Percentiles rank a stretch among this genome's conserved stretches.
Evolutionary conservation across 441 rosid species (phyloP).

Genomic region (Viola pubescens): DNA sequence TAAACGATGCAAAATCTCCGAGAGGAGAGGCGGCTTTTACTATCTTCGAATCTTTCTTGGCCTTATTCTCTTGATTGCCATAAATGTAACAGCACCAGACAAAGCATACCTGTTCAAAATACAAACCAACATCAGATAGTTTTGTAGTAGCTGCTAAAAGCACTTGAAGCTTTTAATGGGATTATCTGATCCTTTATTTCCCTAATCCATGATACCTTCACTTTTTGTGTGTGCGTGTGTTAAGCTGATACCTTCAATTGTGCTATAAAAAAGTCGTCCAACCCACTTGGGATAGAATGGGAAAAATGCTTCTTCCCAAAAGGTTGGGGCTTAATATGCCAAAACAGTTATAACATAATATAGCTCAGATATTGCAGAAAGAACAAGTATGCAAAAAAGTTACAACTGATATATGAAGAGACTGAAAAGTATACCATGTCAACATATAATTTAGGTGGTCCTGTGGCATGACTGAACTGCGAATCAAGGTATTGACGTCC

Average conservation of each 20-base stretch:
- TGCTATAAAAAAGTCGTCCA: too few species aligned
- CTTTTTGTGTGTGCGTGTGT: too few species aligned
- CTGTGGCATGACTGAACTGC: conserved; percentile 93
- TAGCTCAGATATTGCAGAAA: background rate
- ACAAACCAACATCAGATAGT: background rate
- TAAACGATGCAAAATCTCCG: background rate
- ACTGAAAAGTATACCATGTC: conserved; percentile 50
- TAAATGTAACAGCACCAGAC: conserved; percentile 88
- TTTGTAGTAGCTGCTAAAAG: background rate
- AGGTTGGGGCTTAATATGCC: too few species aligned
- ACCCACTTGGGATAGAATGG: too few species aligned
- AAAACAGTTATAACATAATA: background rate
- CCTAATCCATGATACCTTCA: background rate
- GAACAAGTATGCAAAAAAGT: background rate
- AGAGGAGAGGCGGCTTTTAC: conserved; percentile 6
- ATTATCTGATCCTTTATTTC: background rate
- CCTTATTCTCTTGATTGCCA: conserved; percentile 80
- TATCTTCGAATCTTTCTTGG: conserved; percentile 41
- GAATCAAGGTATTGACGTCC: conserved; percentile 67
- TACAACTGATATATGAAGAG: conserved; percentile 6
- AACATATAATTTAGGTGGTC: conserved; percentile 84
- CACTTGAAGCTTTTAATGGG: background rate
- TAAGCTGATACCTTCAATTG: too few species aligned
- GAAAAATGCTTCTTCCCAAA: too few species aligned
- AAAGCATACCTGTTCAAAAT: conserved; percentile 70